Base-by-base conservation (phyloP, 495 filamentous ascomycete species). In the Platismatia glauca region DNA sequence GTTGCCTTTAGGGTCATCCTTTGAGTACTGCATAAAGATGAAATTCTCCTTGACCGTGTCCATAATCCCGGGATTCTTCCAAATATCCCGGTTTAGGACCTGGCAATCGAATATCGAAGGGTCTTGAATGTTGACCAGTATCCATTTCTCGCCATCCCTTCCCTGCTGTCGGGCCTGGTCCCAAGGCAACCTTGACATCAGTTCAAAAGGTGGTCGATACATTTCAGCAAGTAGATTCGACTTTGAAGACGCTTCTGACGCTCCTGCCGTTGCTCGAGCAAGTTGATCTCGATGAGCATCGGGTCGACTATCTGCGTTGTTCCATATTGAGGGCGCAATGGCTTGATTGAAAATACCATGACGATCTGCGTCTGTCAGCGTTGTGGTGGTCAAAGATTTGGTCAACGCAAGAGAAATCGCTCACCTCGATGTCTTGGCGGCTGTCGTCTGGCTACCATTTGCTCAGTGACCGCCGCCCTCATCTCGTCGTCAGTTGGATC, bases 101-200 rank as follows among this genome's bases (percentile, higher is more conserved):
- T 97, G 95, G 70, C 94, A 97, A 71, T 92, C 86, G 69, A 97
- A 98, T 48, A 95, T 82, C 6, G 89, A 86, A 39, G 86, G 80
- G 71, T 98, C 92, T 75, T 98, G 94, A 7, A 98, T 85, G 70
- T 98, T 96, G 66, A 97, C 89, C 57, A 98, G 70, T 18, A 98
- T 81, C 94, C 94, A 98, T 71, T 95, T 97, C 73, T 91, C 84
- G 34, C 80, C 78, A 31, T 92, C 88, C 70, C 88, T 92, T 46
- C 93, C 94, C 67, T 89, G 78, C 20, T 94, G 80, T 44, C 95
- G 85, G 22, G 89, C 93, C 27, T 84, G 76, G 64, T 96, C 90
- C 84, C 89, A 93, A 11, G 82, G 75, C 20, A 89, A 67, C 43
- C 81, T 79, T 6, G 79, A 84, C 75, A 97, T 96, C 22, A 97